Percentiles rank a stretch among this genome's conserved stretches.
Evolutionary conservation across 345 rosid genomes (phyloP).

Genomic region (Turnera subulata): DNA sequence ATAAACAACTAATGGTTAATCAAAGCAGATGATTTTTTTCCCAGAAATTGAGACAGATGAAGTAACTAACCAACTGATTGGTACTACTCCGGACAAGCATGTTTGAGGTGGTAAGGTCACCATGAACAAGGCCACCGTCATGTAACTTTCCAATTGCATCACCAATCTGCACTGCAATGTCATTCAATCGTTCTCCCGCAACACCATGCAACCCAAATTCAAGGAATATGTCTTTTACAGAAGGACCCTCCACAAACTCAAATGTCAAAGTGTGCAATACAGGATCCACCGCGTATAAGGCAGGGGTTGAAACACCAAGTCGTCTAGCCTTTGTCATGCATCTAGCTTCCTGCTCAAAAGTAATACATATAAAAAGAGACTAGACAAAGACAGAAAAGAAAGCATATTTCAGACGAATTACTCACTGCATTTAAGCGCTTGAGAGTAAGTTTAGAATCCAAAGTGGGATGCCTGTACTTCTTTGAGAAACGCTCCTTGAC

Average conservation of each 20-base stretch:
- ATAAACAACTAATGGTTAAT: neutral
- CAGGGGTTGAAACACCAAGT: constrained; percentile 80
- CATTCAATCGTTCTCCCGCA: constrained; percentile 64
- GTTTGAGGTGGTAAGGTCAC: constrained; percentile 93
- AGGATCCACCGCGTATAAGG: constrained; percentile 70
- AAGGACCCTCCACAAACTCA: constrained; percentile 73
- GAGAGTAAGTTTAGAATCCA: constrained; percentile 79
- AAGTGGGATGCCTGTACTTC: constrained; percentile 86
- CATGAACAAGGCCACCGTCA: constrained; percentile 95
- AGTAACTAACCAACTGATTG: constrained; percentile 61
- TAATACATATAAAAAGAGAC: constrained; percentile 3
- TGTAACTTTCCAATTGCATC: constrained; percentile 82
- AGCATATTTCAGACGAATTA: constrained; percentile 3
- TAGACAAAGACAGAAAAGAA: neutral
- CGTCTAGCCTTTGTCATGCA: constrained; percentile 94
- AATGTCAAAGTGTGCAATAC: constrained; percentile 67
- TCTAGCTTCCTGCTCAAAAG: constrained; percentile 67
- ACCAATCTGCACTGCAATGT: constrained; percentile 82
- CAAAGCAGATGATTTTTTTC: neutral
- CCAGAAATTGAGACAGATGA: neutral
- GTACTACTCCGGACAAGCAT: constrained; percentile 63
- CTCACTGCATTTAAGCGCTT: constrained; percentile 88
- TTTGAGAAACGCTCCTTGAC: constrained; percentile 92
- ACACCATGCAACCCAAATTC: constrained; percentile 63
- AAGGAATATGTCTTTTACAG: constrained; percentile 77